Evolutionary conservation across 495 filamentous ascomycete species (phyloP).

Genomic region (Penicillium lividum): DNA sequence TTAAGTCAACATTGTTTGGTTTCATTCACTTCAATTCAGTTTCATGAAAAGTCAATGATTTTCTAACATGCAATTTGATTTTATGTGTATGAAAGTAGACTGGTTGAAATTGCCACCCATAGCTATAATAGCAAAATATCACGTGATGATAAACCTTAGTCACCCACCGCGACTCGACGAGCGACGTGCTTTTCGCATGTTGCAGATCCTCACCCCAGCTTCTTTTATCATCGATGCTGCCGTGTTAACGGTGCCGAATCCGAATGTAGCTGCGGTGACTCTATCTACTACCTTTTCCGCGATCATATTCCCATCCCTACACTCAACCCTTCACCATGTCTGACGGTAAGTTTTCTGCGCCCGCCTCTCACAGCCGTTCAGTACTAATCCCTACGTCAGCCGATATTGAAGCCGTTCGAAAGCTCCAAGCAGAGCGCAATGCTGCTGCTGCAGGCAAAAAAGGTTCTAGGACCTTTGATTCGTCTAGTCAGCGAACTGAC

Average conservation of each 20-base stretch:
- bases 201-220: constrained; percentile 23
- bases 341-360: constrained; percentile 51
- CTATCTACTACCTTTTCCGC: constrained; percentile 25
- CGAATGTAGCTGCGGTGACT: constrained; percentile 46
- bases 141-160: constrained; percentile 14
- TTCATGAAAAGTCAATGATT: too few species aligned
- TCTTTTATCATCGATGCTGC: constrained; percentile 28
- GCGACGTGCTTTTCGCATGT: constrained; percentile 30
- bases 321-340: constrained; percentile 50
- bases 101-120: neutral
- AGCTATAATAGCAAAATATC: constrained; percentile 7
- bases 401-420: constrained; percentile 80
- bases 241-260: constrained; percentile 36
- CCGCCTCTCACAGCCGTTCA: constrained; percentile 17
- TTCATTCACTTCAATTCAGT: neutral
- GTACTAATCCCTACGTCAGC: constrained; percentile 47
- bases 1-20: neutral
- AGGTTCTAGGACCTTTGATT: constrained; percentile 84
- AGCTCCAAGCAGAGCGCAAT: constrained; percentile 91
- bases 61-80: too few species aligned
- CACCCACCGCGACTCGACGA: constrained; percentile 23
- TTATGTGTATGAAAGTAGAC: too few species aligned
- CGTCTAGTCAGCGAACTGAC: constrained; percentile 84
- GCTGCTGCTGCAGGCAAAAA: constrained; percentile 78
- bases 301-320: constrained; percentile 32